Evolutionary conservation across 2,329 filamentous ascomycete species (phyloP), one percentile per base, ranked within the genome.

Genomic region (Exophiala xenobiotica): DNA sequence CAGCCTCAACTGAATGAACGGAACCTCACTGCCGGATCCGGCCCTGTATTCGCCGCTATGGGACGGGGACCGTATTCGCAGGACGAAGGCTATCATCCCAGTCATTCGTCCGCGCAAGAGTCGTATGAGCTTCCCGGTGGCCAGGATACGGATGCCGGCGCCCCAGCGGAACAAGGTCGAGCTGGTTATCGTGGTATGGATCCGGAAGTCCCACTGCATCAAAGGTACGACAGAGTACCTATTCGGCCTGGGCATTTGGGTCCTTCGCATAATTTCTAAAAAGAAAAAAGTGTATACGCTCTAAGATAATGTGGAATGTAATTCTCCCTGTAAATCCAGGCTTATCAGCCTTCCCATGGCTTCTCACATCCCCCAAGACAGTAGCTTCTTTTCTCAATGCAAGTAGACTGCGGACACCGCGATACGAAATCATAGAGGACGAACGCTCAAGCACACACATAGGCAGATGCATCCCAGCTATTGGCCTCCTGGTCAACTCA

Each of bases 211-310:
- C 53, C 56, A 8, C 33, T 48, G 12, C 56, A 54, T 31, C 55
- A 58, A 29, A 43, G 56, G 5, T 19, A 43, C 12, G 46, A 52
- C 6, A 48, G 54, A 29, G 52, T 58, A 8, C 55, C 55, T 3
- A 41, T 55, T 14, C 49, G 55, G 24, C 52, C 52, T 4, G 55
- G 55, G 16, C 55, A 58, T 48, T 35, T 50, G 4, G 19, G 38
- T n/a, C 41, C 55, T n/a, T 55, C 55, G 9, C 46, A 51, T 41
- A 58, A 58, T 51, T 58, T 53, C 35, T 58, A 24, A 52, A n/a
- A n/a, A n/a, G n/a, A n/a, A n/a, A n/a, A n/a, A n/a, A n/a, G n/a
- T n/a, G n/a, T n/a, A n/a, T n/a, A n/a, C n/a, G n/a, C n/a, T n/a
- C n/a, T n/a, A n/a, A n/a, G n/a, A n/a, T n/a, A n/a, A n/a, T n/a